Evolutionary conservation across 2,329 filamentous ascomycete species (phyloP), one percentile per base, ranked within the genome.

Genomic region (Parafenestella ontariensis): DNA sequence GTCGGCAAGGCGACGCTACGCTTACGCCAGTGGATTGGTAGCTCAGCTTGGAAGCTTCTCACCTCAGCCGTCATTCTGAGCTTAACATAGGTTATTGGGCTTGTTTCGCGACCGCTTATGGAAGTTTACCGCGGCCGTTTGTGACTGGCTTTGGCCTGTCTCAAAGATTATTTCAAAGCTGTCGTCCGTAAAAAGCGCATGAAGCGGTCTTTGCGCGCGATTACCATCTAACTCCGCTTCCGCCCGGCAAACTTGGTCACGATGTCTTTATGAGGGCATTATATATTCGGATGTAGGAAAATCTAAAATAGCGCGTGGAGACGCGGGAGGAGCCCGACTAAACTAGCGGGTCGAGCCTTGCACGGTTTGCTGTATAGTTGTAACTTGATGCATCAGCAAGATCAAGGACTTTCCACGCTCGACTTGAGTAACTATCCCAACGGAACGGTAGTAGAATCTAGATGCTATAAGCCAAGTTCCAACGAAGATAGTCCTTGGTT

Each of bases 291-390:
- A 51, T 49, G 24, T 7, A 46, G 43, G 50, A 54, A 34, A 44
- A 33, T 47, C 52, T 54, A 34, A 49, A 34, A 49, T 46, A 48
- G 54, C 45, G 40, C 37, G 46, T 64, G 61, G 51, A 37, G 48
- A 51, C 43, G 48, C 53, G 49, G 51, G 58, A 52, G 29, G 46
- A 54, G 52, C 51, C 34, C 46, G 37, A 48, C 18, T 28, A 31
- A 28, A n/a, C 9, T 21, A 20, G 28, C 33, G 31, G 49, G 26
- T 21, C 21, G 26, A 23, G 39, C 7, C 28, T 28, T 10, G 20
- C n/a, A 17, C 17, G 34, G 17, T 31, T 20, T 43, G 10, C 36
- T 33, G 34, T 20, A 17, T 39, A n/a, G n/a, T n/a, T n/a, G n/a
- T n/a, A n/a, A 23, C 28, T 31, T 13, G 31, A 34, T 15, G 31